phyloP scores from a whole-genome alignment of 1,284 basidiomycete species.

The Pascua guehoae region DNA sequence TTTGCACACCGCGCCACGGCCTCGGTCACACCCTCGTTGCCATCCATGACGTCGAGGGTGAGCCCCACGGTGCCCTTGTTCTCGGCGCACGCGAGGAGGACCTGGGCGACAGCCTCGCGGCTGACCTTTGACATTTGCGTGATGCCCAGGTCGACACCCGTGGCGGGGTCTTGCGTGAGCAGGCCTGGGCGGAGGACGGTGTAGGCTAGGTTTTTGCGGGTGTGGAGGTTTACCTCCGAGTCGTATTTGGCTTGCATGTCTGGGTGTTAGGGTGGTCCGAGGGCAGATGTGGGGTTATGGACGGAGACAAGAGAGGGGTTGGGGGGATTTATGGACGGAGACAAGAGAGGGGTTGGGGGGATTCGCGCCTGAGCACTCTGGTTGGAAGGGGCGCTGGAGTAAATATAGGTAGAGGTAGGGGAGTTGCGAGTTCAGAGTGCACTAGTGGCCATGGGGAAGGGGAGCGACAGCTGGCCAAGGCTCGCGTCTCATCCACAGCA shows the following conservation, averaged over 20 bases:
- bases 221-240: conserved; percentile 64
- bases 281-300: no score
- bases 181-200: conserved; percentile 66
- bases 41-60: conserved; percentile 63
- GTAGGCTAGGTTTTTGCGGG: conserved; percentile 59
- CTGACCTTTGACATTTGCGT: conserved; percentile 52
- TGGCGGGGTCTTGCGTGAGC: conserved; percentile 57
- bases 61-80: conserved; percentile 60
- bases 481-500: no score
- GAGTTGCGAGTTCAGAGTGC: no score
- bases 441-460: no score
- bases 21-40: conserved; percentile 56
- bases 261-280: conserved; percentile 8
- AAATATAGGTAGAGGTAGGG: no score
- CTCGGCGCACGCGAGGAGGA: conserved; percentile 56
- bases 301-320: no score
- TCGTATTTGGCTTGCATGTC: conserved; percentile 67
- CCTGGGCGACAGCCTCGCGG: conserved; percentile 63
- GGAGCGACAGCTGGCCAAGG: no score
- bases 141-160: conserved; percentile 58
- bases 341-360: no score
- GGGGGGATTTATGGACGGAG: no score
- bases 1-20: conserved; percentile 65
- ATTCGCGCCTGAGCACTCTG: no score
- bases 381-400: no score